Evolutionary conservation across 106 monocot species (phyloP), one percentile per base, ranked within the genome.

Genomic region (Allium sativum): DNA sequence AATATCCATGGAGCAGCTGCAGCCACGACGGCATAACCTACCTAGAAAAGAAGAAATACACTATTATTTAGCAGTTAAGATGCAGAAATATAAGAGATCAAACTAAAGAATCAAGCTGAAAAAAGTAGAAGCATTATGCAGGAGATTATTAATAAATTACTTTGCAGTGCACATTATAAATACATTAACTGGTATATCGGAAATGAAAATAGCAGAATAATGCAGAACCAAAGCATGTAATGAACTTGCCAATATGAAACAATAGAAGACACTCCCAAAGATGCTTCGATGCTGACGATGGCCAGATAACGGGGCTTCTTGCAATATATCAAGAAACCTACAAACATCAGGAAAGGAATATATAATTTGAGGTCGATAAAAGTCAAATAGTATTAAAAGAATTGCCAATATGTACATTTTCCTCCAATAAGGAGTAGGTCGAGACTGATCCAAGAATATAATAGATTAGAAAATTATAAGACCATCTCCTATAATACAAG

Each of bases 1-100:
- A 98, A 98, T 69, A 98, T 92, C 98, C 98, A 98, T 56, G 88
- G 98, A 48, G 98, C 80, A 58, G 85, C 85, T 47, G 72, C 80
- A 65, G 92, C 84, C 43, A 98, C 80, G 45, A 73, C 82, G 62
- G 85, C 88, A 75, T 78, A 92, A 61, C 84, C 77, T 73, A 68
- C 80, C 96, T 88, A 74, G 58, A 81, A 56, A 55, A 46, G 52
- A 71, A 76, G 21, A 62, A 55, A 55, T 9, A 44, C 22, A 66
- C 69, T 41, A 63, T 18, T 48, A 69, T 13, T 13, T 0, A 43
- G 18, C 42, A 50, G 58, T 7, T 42, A 50, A 14, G 40, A 64
- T 31, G 45, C 10, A 46, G 45, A 21, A 42, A 44, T 18, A 3
- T 9, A 18, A 65, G 8, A 3, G 40, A 11, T 7, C 12, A 18